phyloP scores from a whole-genome alignment of 495 filamentous ascomycete species.

The Tuber magnatum region DNA sequence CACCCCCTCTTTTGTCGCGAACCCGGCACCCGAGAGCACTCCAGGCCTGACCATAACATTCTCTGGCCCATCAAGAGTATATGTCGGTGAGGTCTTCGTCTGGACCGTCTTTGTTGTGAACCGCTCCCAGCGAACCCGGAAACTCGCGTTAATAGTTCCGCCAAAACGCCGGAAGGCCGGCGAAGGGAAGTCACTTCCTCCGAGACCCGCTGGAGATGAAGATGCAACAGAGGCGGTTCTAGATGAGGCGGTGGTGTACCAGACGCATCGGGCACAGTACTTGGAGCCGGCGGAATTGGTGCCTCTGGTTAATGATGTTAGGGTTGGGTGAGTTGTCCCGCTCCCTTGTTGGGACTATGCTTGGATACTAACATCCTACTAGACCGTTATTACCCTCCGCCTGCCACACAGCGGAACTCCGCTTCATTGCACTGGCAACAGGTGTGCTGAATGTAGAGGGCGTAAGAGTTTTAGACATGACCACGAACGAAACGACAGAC shows the following conservation, averaged over 20 bases:
- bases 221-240: conserved; percentile 66
- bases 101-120: conserved; percentile 91
- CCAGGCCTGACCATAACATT: conserved; percentile 40
- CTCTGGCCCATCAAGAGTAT: conserved; percentile 45
- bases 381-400: conserved; percentile 67
- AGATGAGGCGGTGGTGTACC: conserved; percentile 76
- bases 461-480: conserved; percentile 74
- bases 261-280: conserved; percentile 66
- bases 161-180: conserved; percentile 68
- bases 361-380: conserved; percentile 17
- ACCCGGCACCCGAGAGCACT: conserved; percentile 43
- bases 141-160: conserved; percentile 71
- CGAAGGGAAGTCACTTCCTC: conserved; percentile 52
- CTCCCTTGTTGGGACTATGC: conserved; percentile 12
- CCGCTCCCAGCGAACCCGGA: conserved; percentile 55
- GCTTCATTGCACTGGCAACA: conserved; percentile 66
- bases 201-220: conserved; percentile 45
- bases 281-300: conserved; percentile 69
- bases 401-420: conserved; percentile 71
- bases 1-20: conserved; percentile 47
- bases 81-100: conserved; percentile 68
- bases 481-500: conserved; percentile 55
- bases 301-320: conserved; percentile 73
- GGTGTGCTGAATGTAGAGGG: conserved; percentile 73
- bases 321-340: conserved; percentile 58